Percentiles rank a stretch among this genome's conserved stretches.
Evolutionary conservation across 352 stramenopile genomes (phyloP).

Genomic region (Pythium monospermum): DNA sequence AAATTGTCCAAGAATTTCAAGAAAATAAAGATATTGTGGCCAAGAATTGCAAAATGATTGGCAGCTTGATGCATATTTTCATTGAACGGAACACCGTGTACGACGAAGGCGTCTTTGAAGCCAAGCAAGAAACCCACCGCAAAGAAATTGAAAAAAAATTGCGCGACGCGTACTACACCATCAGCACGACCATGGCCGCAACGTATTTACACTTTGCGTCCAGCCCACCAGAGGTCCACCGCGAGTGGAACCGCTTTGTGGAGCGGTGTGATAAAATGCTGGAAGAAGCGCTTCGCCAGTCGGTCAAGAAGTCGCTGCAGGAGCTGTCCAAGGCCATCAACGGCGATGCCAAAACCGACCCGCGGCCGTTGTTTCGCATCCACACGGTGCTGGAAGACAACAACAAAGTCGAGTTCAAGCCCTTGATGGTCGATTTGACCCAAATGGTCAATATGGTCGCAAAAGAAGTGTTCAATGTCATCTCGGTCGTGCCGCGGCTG

Average conservation of each 20-base stretch:
- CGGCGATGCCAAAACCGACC: slow-evolving; percentile 88
- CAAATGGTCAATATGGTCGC: slow-evolving; percentile 93
- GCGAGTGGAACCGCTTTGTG: slow-evolving; percentile 91
- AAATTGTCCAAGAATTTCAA: slow-evolving; percentile 88
- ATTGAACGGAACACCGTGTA: slow-evolving; percentile 94
- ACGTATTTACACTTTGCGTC: slow-evolving; percentile 91
- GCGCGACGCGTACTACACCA: slow-evolving; percentile 74
- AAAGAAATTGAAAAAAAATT: slow-evolving; percentile 74
- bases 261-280: slow-evolving; percentile 88
- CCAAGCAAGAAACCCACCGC: slow-evolving; percentile 89
- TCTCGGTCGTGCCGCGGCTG: slow-evolving; percentile 89
- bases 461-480: slow-evolving; percentile 94
- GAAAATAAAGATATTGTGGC: slow-evolving; percentile 86
- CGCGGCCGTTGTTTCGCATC: slow-evolving; percentile 90
- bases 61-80: slow-evolving; percentile 84
- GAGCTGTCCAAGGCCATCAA: slow-evolving; percentile 94
- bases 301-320: slow-evolving; percentile 93
- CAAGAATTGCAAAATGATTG: slow-evolving; percentile 88
- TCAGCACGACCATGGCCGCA: slow-evolving; percentile 87
- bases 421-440: slow-evolving; percentile 92
- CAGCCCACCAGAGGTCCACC: slow-evolving; percentile 86
- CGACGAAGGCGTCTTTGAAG: slow-evolving; percentile 90
- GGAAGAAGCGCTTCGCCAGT: slow-evolving; percentile 87
- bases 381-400: slow-evolving; percentile 92
- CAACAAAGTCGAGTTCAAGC: slow-evolving; percentile 89